Conservation (phyloP, 257 asterid genomes). For the Paulownia fortunei region DNA sequence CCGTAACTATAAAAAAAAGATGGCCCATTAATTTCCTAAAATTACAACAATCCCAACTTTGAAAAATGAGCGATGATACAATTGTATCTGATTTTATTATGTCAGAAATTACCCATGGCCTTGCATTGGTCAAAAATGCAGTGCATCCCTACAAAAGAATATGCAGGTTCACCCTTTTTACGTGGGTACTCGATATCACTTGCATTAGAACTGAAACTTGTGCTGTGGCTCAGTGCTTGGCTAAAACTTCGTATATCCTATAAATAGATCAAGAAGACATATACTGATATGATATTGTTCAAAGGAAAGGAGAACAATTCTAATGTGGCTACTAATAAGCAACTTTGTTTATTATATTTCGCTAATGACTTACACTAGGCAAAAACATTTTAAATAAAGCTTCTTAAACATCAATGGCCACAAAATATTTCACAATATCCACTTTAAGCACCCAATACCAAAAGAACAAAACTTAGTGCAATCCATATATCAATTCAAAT, state of each 20-base stretch:
- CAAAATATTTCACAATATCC: conserved; percentile 12
- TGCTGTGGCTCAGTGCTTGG: conserved; percentile 69
- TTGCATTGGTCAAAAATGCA: conserved; percentile 97
- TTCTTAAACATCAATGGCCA: background rate
- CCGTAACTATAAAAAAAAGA: conserved; percentile 65
- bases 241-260: conserved; percentile 70
- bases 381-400: conserved; percentile 3
- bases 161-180: conserved; percentile 86
- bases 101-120: conserved; percentile 83
- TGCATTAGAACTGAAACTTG: conserved; percentile 74
- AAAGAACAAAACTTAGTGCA: background rate
- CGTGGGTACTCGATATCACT: conserved; percentile 73
- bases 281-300: conserved; percentile 14
- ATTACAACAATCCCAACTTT: background rate
- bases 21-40: conserved; percentile 28
- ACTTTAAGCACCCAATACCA: background rate
- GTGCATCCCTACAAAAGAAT: conserved; percentile 99
- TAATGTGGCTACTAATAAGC: conserved; percentile 28
- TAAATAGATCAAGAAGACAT: conserved; percentile 24
- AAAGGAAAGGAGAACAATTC: conserved; percentile 12
- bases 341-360: conserved; percentile 23
- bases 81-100: conserved; percentile 25
- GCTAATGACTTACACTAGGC: background rate
- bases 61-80: background rate
- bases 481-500: conserved; percentile 10